Evolutionary conservation across 139 green algal genomes (phyloP).

Genomic region (Picochlorum sp.): DNA sequence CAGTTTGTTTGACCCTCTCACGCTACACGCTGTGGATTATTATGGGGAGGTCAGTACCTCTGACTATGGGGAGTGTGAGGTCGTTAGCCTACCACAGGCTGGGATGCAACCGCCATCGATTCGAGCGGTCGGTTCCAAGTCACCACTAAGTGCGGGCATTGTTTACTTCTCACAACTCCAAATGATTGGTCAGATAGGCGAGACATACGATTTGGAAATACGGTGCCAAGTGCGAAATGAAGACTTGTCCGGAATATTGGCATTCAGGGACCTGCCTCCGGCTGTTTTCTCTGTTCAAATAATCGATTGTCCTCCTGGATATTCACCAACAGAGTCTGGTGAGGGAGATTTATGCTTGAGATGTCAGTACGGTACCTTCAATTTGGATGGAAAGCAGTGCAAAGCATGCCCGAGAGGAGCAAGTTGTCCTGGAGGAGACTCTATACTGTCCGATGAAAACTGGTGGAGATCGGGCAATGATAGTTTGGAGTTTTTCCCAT

Average conservation of each 20-base stretch:
- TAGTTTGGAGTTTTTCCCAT: slow-evolving; percentile 13
- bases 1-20: too few species aligned
- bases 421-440: slow-evolving; percentile 11
- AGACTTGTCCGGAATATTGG: background rate
- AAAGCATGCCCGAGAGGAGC: slow-evolving; percentile 21
- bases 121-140: too few species aligned
- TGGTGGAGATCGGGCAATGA: slow-evolving; percentile 15
- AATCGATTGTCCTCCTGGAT: slow-evolving; percentile 12
- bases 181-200: too few species aligned
- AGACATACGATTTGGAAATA: too few species aligned
- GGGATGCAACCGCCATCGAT: too few species aligned
- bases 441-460: slow-evolving; percentile 6
- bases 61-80: slow-evolving; percentile 5
- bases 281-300: slow-evolving; percentile 6
- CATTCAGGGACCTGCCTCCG: background rate
- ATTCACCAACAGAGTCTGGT: slow-evolving; percentile 1
- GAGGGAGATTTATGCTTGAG: slow-evolving; percentile 12
- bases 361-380: slow-evolving; percentile 19
- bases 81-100: background rate
- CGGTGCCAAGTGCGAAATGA: background rate
- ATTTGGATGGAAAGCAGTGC: slow-evolving; percentile 14
- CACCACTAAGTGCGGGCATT: too few species aligned
- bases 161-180: too few species aligned
- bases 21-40: slow-evolving; percentile 10
- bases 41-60: slow-evolving; percentile 10